Conservation (phyloP, 2,329 filamentous ascomycete genomes). For the Talaromyces sp. region DNA sequence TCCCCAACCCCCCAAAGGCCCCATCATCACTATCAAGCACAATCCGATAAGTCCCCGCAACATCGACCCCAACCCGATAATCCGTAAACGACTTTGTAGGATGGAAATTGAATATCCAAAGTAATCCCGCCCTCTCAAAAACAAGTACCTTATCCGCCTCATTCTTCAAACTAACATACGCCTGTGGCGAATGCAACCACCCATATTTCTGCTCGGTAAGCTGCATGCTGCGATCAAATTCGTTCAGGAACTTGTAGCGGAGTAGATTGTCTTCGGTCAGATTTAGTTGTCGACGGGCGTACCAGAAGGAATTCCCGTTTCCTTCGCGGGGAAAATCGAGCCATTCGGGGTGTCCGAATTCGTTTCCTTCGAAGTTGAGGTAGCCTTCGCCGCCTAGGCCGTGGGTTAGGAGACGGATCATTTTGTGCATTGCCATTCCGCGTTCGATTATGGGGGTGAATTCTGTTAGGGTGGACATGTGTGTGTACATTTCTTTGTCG, state of each 20-base stretch:
- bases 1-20: slow-evolving; percentile 76
- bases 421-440: slow-evolving; percentile 91
- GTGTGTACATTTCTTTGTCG: slow-evolving; percentile 94
- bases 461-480: slow-evolving; percentile 88
- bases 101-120: slow-evolving; percentile 98
- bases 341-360: slow-evolving; percentile 98
- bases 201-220: slow-evolving; percentile 82
- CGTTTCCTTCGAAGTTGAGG: slow-evolving; percentile 98
- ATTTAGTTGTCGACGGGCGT: slow-evolving; percentile 90
- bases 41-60: slow-evolving; percentile 80
- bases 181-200: slow-evolving; percentile 84
- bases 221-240: slow-evolving; percentile 94
- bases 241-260: slow-evolving; percentile 87
- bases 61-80: slow-evolving; percentile 87
- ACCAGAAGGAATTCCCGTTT: slow-evolving; percentile 92
- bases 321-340: slow-evolving; percentile 95
- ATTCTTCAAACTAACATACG: slow-evolving; percentile 91
- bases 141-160: slow-evolving; percentile 93
- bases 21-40: slow-evolving; percentile 80
- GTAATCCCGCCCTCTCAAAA: slow-evolving; percentile 85
- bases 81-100: slow-evolving; percentile 81
- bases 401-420: slow-evolving; percentile 94
- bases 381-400: slow-evolving; percentile 92
- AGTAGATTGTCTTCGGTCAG: slow-evolving; percentile 82
- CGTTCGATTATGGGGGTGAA: slow-evolving; percentile 86